These are phyloP conservation scores for Aspergillus heteromorphus DNA, from an alignment of 495 filamentous ascomycete species.

Conservation along the genomic window DNA sequence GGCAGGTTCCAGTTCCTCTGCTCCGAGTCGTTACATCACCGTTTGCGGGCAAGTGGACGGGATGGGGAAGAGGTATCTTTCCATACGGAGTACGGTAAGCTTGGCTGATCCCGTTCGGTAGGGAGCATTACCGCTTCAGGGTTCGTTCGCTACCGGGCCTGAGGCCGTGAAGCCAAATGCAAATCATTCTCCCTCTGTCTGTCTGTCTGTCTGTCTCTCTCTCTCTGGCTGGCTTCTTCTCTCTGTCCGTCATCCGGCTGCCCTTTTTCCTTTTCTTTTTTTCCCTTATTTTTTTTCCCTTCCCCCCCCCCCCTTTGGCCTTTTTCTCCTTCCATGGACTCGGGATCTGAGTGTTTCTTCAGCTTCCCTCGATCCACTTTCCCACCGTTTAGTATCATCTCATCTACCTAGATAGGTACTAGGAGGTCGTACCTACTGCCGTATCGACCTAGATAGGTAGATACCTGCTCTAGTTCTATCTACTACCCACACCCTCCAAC, in stretches of 20 bases:
- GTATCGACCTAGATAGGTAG: no score
- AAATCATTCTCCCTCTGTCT: slow-evolving; percentile 4
- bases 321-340: neutral
- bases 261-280: neutral
- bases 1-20: neutral
- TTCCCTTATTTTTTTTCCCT: neutral
- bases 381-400: neutral
- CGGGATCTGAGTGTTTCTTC: neutral
- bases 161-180: slow-evolving; percentile 3
- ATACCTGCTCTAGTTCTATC: no score
- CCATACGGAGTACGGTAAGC: slow-evolving; percentile 1
- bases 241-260: neutral
- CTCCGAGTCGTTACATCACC: slow-evolving; percentile 8
- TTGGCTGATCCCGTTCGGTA: neutral
- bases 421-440: neutral
- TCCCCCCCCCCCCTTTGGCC: slow-evolving; percentile 1
- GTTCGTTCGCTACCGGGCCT: slow-evolving; percentile 8
- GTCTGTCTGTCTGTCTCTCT: neutral
- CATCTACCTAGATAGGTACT: neutral
- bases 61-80: neutral
- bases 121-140: slow-evolving; percentile 1
- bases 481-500: no score
- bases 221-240: neutral
- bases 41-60: slow-evolving; percentile 4
- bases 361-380: neutral